These are phyloP conservation scores for Plantago major DNA, from an alignment of 257 asterid genomes.

Conservation along the genomic window DNA sequence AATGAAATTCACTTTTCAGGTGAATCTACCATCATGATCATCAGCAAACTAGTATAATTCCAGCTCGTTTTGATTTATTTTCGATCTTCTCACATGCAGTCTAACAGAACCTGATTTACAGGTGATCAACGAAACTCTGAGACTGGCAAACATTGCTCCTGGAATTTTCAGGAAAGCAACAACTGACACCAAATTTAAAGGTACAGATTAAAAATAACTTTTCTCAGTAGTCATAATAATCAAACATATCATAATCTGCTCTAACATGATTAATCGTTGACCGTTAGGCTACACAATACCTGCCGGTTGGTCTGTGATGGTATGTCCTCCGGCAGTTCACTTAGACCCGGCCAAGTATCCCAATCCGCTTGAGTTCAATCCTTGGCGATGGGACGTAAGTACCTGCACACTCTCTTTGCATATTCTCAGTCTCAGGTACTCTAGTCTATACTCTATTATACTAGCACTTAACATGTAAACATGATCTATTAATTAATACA, in stretches of 20 bases:
- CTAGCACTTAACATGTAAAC: not conserved
- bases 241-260: conserved; percentile 10
- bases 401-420: not conserved
- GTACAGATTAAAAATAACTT: conserved; percentile 18
- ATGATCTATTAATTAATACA: conserved; percentile 10
- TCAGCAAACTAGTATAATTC: not conserved
- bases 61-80: not conserved
- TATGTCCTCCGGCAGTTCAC: conserved; percentile 58
- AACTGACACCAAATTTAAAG: conserved; percentile 40
- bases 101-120: conserved; percentile 18
- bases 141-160: conserved; percentile 57
- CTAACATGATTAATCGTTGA: conserved; percentile 1
- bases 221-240: conserved; percentile 4
- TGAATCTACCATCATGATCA: conserved; percentile 1
- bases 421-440: not conserved
- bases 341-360: conserved; percentile 39
- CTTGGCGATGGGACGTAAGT: conserved; percentile 60
- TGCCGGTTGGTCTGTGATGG: conserved; percentile 58
- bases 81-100: not conserved
- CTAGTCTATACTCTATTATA: not conserved
- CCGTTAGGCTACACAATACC: conserved; percentile 46
- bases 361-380: conserved; percentile 48
- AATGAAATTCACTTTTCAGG: conserved; percentile 53
- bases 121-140: conserved; percentile 54
- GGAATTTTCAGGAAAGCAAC: conserved; percentile 49